A percentile compares a stretch with the other conserved stretches of the same genome.
Evolutionary conservation across 2,329 filamentous ascomycete genomes (phyloP).

Genomic region (Rutstroemia sp.): DNA sequence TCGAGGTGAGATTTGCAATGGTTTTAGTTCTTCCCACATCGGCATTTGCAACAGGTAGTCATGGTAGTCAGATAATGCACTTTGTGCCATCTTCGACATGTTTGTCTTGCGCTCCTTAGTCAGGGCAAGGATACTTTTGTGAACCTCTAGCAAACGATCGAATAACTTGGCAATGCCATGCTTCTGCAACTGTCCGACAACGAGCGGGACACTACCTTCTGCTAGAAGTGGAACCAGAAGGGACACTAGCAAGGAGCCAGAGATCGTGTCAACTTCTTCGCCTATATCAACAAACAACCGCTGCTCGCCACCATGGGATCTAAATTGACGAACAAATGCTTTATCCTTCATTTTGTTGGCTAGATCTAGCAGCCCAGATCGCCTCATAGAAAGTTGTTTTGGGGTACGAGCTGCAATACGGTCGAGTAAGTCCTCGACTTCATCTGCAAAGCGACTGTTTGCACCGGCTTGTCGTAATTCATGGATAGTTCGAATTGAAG

Average conservation of each 20-base stretch:
- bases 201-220: constrained; percentile 51
- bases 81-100: constrained; percentile 58
- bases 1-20: constrained; percentile 50
- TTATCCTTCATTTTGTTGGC: constrained; percentile 53
- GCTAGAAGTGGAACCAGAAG: constrained; percentile 56
- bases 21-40: constrained; percentile 52
- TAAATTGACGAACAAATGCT: constrained; percentile 60
- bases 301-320: constrained; percentile 65
- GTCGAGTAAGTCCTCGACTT: constrained; percentile 56
- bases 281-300: constrained; percentile 57
- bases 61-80: constrained; percentile 48
- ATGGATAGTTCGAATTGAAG: constrained; percentile 54
- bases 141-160: constrained; percentile 42
- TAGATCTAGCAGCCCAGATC: constrained; percentile 53
- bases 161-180: constrained; percentile 51
- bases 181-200: constrained; percentile 48
- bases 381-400: constrained; percentile 43
- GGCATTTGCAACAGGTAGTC: constrained; percentile 42
- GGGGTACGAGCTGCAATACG: constrained; percentile 46
- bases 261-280: constrained; percentile 51
- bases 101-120: constrained; percentile 59
- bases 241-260: constrained; percentile 56
- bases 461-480: constrained; percentile 59
- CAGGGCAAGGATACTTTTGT: constrained; percentile 51
- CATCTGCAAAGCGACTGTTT: constrained; percentile 58